Conservation (phyloP, 371 early-diverging fungal species). For the Apophysomyces ossiformis region DNA sequence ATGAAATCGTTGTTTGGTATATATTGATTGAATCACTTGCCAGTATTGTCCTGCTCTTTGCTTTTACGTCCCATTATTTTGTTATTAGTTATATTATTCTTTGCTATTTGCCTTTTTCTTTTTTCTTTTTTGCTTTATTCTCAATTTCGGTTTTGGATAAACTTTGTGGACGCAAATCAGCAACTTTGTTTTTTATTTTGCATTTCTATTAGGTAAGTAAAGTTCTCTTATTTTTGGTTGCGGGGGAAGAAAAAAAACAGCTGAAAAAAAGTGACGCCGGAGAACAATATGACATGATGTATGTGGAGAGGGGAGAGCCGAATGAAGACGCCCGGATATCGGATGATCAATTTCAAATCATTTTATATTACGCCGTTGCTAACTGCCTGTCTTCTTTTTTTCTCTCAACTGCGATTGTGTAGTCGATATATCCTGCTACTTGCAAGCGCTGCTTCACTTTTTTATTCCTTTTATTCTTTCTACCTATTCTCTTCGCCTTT, state of each 20-base stretch:
- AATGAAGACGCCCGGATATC: constrained; percentile 9
- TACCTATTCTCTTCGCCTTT: not conserved
- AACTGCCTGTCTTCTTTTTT: not conserved
- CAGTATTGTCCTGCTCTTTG: not conserved
- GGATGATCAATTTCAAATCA: constrained; percentile 1
- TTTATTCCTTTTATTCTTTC: not conserved
- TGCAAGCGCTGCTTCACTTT: constrained; percentile 11
- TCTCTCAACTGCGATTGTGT: constrained; percentile 11
- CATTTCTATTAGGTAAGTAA: not conserved
- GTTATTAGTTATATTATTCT: no score
- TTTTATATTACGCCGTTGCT: not conserved
- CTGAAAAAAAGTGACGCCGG: constrained; percentile 1
- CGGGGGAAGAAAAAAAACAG: constrained; percentile 4
- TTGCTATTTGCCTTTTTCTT: not conserved
- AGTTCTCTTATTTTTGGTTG: not conserved
- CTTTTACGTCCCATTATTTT: not conserved
- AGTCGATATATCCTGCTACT: constrained; percentile 4
- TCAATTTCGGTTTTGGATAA: not conserved
- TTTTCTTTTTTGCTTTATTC: not conserved
- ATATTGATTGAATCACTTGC: constrained; percentile 4
- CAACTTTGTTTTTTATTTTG: not conserved
- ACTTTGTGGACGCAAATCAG: not conserved
- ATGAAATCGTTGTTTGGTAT: not conserved
- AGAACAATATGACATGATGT: constrained; percentile 6
- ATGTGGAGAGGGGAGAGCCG: not conserved